These are phyloP conservation scores for Mollisia scopiformis DNA, from an alignment of 2,329 filamentous ascomycete species.

Conservation along the genomic window DNA sequence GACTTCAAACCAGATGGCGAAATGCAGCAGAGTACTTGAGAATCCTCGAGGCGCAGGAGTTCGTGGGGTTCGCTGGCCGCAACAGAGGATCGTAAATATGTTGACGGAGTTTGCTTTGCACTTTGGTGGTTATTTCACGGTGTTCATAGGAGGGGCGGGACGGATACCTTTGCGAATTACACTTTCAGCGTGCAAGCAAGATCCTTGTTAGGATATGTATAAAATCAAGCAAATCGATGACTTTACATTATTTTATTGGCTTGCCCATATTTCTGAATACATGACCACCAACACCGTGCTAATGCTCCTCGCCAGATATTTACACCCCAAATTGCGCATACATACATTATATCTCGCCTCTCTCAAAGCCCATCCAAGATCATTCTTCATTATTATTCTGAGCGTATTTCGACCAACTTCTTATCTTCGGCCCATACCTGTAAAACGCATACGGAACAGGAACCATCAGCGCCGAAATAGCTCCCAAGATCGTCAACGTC, in stretches of 20 bases:
- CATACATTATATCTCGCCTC: no score
- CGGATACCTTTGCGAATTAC: background rate
- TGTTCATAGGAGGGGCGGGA: background rate
- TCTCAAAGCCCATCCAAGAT: background rate
- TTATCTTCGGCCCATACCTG: constrained; percentile 23
- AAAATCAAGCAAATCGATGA: background rate
- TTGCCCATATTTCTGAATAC: background rate
- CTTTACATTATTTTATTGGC: background rate
- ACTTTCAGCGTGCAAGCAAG: background rate
- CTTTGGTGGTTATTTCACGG: background rate
- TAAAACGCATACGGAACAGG: constrained; percentile 27
- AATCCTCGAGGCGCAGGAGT: constrained; percentile 41
- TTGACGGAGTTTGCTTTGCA: background rate
- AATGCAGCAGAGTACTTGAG: constrained; percentile 41
- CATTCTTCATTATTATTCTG: constrained; percentile 7
- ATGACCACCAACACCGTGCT: background rate
- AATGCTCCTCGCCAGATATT: no score
- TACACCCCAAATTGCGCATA: no score
- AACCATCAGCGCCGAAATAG: constrained; percentile 24
- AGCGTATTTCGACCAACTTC: constrained; percentile 27
- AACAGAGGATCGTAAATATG: constrained; percentile 13
- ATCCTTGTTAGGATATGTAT: no score
- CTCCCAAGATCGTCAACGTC: constrained; percentile 25
- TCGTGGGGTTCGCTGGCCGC: constrained; percentile 34
- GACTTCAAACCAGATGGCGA: constrained; percentile 39